Evolutionary conservation across 768 basidiomycete species (phyloP).

Genomic region (Tephrocybe rancida): DNA sequence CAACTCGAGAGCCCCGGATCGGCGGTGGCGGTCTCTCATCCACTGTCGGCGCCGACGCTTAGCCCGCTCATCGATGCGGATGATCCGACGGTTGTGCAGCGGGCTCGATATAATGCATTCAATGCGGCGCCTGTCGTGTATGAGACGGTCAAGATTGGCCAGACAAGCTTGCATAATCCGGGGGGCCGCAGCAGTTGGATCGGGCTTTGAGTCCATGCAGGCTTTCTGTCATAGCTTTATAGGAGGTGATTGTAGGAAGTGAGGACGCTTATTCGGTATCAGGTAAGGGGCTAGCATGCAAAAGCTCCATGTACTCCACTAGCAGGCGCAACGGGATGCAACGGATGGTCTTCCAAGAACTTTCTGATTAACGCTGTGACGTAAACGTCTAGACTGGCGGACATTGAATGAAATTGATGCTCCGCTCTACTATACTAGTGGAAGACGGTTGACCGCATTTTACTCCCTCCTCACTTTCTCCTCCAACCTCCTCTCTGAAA

Average conservation of each 20-base stretch:
- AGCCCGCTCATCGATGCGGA: conserved; percentile 77
- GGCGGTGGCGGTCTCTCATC: conserved; percentile 9
- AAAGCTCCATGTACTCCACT: neutral
- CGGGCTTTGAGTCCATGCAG: conserved; percentile 50
- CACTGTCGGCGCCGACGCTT: conserved; percentile 31
- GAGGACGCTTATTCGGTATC: too few species aligned
- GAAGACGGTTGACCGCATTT: neutral
- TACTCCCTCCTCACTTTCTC: conserved; percentile 10
- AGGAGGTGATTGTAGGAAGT: neutral
- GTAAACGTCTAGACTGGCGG: conserved; percentile 8
- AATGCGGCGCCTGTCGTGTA: conserved; percentile 22
- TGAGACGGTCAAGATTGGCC: conserved; percentile 86
- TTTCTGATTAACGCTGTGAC: neutral
- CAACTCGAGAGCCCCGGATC: conserved; percentile 9
- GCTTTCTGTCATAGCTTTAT: too few species aligned
- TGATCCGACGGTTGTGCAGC: conserved; percentile 36
- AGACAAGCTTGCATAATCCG: conserved; percentile 91
- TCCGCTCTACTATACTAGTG: conserved; percentile 14
- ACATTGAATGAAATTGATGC: conserved; percentile 18
- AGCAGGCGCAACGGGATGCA: neutral
- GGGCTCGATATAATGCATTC: neutral
- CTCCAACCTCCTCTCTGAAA: conserved; percentile 7
- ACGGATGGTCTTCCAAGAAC: neutral
- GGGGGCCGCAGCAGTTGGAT: conserved; percentile 93
- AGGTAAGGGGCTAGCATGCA: too few species aligned